These are phyloP conservation scores for Alternaria ventricosa DNA, from an alignment of 2,329 filamentous ascomycete genomes.

Conservation along the genomic window DNA sequence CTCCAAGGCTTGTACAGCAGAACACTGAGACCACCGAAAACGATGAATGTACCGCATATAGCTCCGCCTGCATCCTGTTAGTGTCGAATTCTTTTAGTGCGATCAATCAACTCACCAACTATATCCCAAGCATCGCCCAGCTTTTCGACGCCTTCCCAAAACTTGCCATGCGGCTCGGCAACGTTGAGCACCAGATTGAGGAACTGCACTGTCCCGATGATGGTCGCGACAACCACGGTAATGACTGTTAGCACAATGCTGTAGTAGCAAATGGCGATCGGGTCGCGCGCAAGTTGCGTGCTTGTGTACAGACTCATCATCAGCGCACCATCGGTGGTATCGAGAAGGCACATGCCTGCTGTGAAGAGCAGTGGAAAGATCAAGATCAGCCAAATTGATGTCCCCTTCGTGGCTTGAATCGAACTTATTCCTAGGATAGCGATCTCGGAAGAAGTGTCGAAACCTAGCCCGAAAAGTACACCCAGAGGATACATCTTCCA, in stretches of 20 bases:
- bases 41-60: conserved; percentile 84
- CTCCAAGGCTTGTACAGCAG: conserved; percentile 83
- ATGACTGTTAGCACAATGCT: conserved; percentile 84
- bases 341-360: conserved; percentile 92
- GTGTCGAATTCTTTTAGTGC: background rate
- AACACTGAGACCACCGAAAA: conserved; percentile 77
- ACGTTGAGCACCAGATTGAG: conserved; percentile 80
- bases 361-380: conserved; percentile 93
- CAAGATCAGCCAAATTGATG: conserved; percentile 90
- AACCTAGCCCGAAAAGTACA: conserved; percentile 84
- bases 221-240: conserved; percentile 81
- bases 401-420: conserved; percentile 84
- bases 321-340: conserved; percentile 89
- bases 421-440: conserved; percentile 89
- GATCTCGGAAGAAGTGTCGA: conserved; percentile 94
- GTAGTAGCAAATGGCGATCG: conserved; percentile 92
- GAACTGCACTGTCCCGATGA: conserved; percentile 86
- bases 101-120: conserved; percentile 33
- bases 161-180: conserved; percentile 73
- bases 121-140: conserved; percentile 47
- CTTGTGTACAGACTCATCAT: conserved; percentile 95
- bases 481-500: conserved; percentile 98
- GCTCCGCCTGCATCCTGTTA: conserved; percentile 58
- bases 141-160: conserved; percentile 86
- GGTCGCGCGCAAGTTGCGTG: conserved; percentile 76